These are phyloP conservation scores for Vaccinium myrtillus DNA, from an alignment of 148 eudicot species.

Conservation along the genomic window DNA sequence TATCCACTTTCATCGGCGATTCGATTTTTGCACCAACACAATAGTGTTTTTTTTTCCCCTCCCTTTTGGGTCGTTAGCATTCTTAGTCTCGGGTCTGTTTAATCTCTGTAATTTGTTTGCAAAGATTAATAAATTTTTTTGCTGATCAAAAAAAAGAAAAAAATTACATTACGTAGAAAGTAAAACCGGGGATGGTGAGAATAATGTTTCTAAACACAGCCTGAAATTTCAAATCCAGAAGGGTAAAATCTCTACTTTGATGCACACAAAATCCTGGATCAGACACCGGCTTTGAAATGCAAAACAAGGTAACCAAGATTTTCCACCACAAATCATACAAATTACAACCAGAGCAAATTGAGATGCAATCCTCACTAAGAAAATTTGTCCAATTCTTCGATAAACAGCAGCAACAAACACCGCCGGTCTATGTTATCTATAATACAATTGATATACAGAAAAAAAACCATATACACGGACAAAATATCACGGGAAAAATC, in stretches of 20 bases:
- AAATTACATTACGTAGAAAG: background rate
- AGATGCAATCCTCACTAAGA: background rate
- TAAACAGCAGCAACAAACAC: background rate
- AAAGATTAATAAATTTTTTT: too few relatives aligned
- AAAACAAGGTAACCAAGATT: background rate
- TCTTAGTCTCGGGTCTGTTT: too few relatives aligned
- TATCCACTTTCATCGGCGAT: too few relatives aligned
- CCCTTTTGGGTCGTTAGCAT: too few relatives aligned
- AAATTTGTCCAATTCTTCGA: background rate
- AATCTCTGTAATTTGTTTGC: too few relatives aligned
- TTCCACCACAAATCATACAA: background rate
- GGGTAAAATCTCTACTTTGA: background rate
- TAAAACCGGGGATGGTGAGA: background rate
- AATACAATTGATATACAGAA: background rate
- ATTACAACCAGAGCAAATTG: background rate
- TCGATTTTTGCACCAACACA: too few relatives aligned
- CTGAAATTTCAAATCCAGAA: background rate
- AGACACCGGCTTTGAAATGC: background rate
- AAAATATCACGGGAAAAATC: background rate
- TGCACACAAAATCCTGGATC: background rate
- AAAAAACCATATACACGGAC: background rate
- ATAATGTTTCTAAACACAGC: background rate
- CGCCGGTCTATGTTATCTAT: background rate
- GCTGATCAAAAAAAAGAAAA: too few relatives aligned
- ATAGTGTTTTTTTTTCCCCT: too few relatives aligned